Conservation (phyloP, 1,284 basidiomycete species). For the Hortiboletus rubellus region DNA sequence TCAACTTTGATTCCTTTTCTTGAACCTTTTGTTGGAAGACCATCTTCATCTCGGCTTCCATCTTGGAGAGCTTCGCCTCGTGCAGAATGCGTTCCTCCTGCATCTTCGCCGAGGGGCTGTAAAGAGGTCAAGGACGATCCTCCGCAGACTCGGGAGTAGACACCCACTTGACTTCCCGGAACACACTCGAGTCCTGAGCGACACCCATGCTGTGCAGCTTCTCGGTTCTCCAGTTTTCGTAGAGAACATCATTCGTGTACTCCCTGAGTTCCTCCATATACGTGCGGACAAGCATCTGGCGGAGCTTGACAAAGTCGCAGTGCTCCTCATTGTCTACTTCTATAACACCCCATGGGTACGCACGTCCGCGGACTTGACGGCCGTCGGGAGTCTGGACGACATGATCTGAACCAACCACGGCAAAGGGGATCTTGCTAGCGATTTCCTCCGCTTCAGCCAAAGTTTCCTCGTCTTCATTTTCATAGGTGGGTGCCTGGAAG, state of each 20-base stretch:
- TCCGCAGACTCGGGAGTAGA: constrained; percentile 15
- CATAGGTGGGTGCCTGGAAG: constrained; percentile 94
- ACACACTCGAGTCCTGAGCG: constrained; percentile 92
- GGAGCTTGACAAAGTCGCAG: constrained; percentile 97
- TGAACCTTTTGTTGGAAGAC: constrained; percentile 99
- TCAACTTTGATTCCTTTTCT: constrained; percentile 97
- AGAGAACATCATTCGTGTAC: constrained; percentile 89
- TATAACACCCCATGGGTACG: constrained; percentile 96
- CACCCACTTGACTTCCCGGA: constrained; percentile 97
- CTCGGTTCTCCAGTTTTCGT: constrained; percentile 96
- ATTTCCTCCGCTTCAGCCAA: constrained; percentile 95
- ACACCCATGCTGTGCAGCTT: constrained; percentile 96
- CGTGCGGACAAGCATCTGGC: constrained; percentile 96
- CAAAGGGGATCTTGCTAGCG: constrained; percentile 95
- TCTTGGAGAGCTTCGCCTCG: constrained; percentile 95
- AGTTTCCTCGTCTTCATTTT: constrained; percentile 97
- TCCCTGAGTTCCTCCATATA: constrained; percentile 98
- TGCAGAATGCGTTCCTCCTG: constrained; percentile 93
- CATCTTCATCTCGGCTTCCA: constrained; percentile 99
- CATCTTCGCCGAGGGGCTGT: constrained; percentile 89
- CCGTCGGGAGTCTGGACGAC: constrained; percentile 82
- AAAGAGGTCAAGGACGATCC: constrained; percentile 14
- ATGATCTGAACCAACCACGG: constrained; percentile 90
- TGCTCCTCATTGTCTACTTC: constrained; percentile 98
- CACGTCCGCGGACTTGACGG: constrained; percentile 86